A percentile compares a stretch with the other conserved stretches of the same genome.
Evolutionary conservation across 2,329 filamentous ascomycete species (phyloP).

Genomic region (Helicocarpus griseus): DNA sequence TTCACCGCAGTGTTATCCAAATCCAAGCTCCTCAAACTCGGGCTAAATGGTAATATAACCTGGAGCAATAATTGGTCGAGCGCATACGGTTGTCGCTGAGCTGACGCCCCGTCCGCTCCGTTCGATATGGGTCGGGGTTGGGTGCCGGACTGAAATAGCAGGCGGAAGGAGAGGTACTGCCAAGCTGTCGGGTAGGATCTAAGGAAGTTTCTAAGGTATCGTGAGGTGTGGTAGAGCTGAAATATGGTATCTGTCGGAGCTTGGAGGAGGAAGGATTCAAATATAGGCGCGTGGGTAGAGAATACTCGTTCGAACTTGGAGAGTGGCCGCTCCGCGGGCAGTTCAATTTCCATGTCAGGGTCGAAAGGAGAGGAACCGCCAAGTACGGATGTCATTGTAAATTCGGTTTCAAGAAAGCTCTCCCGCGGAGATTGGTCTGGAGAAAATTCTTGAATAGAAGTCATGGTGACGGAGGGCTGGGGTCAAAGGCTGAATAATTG

Average conservation of each 20-base stretch:
- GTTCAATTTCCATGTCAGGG: slow-evolving; percentile 16
- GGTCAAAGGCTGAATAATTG: not conserved
- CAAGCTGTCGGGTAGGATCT: slow-evolving; percentile 50
- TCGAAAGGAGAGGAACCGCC: slow-evolving; percentile 15
- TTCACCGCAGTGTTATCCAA: slow-evolving; percentile 53
- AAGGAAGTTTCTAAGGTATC: slow-evolving; percentile 45
- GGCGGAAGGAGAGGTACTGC: slow-evolving; percentile 50
- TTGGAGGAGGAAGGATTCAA: slow-evolving; percentile 50
- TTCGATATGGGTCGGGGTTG: slow-evolving; percentile 24
- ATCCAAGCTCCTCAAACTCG: slow-evolving; percentile 47
- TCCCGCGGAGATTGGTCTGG: not conserved
- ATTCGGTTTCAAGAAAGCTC: not conserved
- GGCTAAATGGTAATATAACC: slow-evolving; percentile 47
- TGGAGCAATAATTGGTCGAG: slow-evolving; percentile 49
- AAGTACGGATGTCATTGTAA: not conserved
- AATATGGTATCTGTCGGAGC: slow-evolving; percentile 48
- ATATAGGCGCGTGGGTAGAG: slow-evolving; percentile 47
- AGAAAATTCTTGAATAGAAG: not conserved
- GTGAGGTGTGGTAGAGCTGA: slow-evolving; percentile 49
- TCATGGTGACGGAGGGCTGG: not conserved
- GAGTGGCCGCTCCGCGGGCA: slow-evolving; percentile 22
- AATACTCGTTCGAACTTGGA: slow-evolving; percentile 46
- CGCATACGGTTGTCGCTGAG: slow-evolving; percentile 45
- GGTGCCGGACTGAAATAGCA: slow-evolving; percentile 34
- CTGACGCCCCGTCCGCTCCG: slow-evolving; percentile 21